Conservation (phyloP, 2,329 filamentous ascomycete genomes). For the Penicillium occitanis region DNA sequence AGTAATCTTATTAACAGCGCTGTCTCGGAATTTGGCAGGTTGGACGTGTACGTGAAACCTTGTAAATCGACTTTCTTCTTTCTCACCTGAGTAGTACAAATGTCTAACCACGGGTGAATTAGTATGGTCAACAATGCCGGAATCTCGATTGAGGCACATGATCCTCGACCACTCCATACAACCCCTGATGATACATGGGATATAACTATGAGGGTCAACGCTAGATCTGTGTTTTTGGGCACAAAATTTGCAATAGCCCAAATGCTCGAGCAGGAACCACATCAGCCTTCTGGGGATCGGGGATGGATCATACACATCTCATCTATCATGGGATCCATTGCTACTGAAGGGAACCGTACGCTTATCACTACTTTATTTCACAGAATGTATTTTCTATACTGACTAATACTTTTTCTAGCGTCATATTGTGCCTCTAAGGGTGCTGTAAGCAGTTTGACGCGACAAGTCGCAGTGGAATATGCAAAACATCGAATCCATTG, state of each 20-base stretch:
- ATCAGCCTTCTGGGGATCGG: conserved; percentile 38
- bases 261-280: conserved; percentile 52
- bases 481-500: conserved; percentile 43
- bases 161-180: conserved; percentile 46
- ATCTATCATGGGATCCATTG: conserved; percentile 47
- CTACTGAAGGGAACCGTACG: conserved; percentile 25
- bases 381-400: too few species aligned
- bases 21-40: conserved; percentile 27
- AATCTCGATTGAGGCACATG: conserved; percentile 41
- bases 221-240: conserved; percentile 38
- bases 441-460: conserved; percentile 49
- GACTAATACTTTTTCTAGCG: conserved; percentile 24
- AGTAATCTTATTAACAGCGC: conserved; percentile 39
- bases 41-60: conserved; percentile 6
- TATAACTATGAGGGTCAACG: conserved; percentile 15
- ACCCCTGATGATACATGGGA: conserved; percentile 51
- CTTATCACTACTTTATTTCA: too few species aligned
- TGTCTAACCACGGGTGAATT: not conserved
- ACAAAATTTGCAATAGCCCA: conserved; percentile 43
- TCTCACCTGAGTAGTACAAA: not conserved
- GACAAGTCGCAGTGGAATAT: conserved; percentile 48
- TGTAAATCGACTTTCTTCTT: not conserved
- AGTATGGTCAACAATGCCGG: conserved; percentile 55
- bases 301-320: conserved; percentile 55
- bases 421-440: conserved; percentile 51